Conservation (phyloP, 2,329 filamentous ascomycete species). For the Bipolaris cookei region DNA sequence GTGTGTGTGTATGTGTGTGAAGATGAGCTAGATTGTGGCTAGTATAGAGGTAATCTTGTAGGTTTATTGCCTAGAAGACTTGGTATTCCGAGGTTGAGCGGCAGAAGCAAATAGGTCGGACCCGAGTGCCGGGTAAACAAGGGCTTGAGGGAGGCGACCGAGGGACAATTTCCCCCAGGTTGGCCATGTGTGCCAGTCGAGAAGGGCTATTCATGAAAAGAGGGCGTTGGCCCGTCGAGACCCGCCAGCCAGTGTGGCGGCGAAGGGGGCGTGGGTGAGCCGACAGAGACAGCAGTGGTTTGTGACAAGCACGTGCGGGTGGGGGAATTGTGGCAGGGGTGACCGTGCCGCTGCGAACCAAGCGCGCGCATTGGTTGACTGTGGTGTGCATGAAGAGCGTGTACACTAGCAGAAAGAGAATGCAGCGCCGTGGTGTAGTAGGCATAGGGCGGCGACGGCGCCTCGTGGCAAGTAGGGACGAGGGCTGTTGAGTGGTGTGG, state of each 20-base stretch:
- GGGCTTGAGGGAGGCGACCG: not conserved
- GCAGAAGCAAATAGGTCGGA: not conserved
- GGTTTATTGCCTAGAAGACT: conserved; percentile 9
- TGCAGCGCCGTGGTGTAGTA: no score
- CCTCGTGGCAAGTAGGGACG: no score
- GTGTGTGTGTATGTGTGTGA: not conserved
- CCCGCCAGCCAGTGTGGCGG: not conserved
- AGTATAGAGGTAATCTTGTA: not conserved
- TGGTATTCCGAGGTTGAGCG: conserved; percentile 5
- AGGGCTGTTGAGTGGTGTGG: no score
- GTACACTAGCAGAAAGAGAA: no score
- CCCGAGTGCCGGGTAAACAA: conserved; percentile 10
- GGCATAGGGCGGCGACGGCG: no score
- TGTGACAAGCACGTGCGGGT: not conserved
- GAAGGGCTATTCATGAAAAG: not conserved
- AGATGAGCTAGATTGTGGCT: not conserved
- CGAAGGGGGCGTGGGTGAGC: conserved; percentile 5
- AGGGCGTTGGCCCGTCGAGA: not conserved
- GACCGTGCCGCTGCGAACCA: not conserved
- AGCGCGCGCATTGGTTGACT: not conserved
- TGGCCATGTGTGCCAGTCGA: not conserved
- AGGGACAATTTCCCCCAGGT: conserved; percentile 5
- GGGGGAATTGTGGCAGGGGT: not conserved
- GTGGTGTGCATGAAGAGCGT: not conserved
- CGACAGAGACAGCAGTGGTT: no score